Base-by-base conservation (phyloP, 75 land plant genomes). In the Picea sitchensis region DNA sequence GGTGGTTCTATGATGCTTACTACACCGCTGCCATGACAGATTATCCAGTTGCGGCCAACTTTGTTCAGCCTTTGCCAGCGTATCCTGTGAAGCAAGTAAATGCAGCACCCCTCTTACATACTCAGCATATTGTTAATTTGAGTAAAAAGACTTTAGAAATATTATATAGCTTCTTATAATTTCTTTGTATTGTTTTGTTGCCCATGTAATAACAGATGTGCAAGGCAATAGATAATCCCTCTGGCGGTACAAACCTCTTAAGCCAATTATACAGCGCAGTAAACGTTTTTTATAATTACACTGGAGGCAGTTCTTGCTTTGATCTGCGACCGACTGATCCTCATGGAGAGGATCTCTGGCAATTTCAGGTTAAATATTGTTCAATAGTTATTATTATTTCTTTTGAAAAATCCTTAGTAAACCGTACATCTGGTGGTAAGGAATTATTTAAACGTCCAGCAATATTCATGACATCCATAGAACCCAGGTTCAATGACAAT, bases 11-110 rank as follows among this genome's bases (percentile, higher is more conserved):
- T 13, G 59, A 56, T 17, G 85, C 86, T 44, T 84, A 83, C 75
- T 54, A 67, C 14, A 61, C 87, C 26, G 86, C 86, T 36, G 86
- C 82, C 26, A 84, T 84, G 82, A 85, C 81, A 3, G 82, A 86
- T 78, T 86, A 86, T 75, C 87, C 87, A 51, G 62, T 64, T 62
- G 68, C 82, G 18, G 71, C 87, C 12, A 68, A 76, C 23, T 86
- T 86, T 74, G 36, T 84, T 65, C 61, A 61, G 47, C 82, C 82
- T 62, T 75, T 86, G 41, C 87, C 87, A 21, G 87, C 79, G 14
- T 80, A 83, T 77, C 87, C 87, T 14, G 81, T 86, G 14, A 59
- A 75, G 80, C 80, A 77, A 83, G 85, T 51, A 51, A 51, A 9
- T 18, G 12, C 56, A 9, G 12, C 11, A 51, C 12, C 2, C 56